Percentiles rank a stretch among this genome's conserved stretches.
Evolutionary conservation across 2,329 filamentous ascomycete genomes (phyloP).

Genomic region (Ceratocystis albifundus): DNA sequence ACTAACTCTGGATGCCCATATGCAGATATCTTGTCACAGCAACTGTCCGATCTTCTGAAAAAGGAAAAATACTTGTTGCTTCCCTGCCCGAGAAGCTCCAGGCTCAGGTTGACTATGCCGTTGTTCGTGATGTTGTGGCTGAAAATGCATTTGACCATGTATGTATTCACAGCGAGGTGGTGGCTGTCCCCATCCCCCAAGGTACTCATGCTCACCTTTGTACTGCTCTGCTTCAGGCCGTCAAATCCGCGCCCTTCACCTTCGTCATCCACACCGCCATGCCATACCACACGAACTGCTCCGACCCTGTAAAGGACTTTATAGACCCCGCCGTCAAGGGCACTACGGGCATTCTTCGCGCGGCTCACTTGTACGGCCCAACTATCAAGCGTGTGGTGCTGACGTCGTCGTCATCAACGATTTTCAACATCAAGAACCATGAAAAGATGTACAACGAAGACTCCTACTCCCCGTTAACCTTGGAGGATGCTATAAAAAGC

Average conservation of each 20-base stretch:
- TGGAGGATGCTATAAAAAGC: slow-evolving; percentile 25
- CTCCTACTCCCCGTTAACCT: slow-evolving; percentile 29
- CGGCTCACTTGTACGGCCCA: slow-evolving; percentile 35
- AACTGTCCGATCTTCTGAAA: slow-evolving; percentile 30
- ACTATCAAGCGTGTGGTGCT: slow-evolving; percentile 53
- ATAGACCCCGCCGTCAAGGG: slow-evolving; percentile 46
- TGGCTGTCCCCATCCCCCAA: slow-evolving; percentile 30
- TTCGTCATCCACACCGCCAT: slow-evolving; percentile 64
- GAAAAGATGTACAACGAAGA: slow-evolving; percentile 26
- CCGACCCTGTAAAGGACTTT: slow-evolving; percentile 38
- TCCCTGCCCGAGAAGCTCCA: slow-evolving; percentile 29
- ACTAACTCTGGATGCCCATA: not conserved
- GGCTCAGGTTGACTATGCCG: slow-evolving; percentile 33
- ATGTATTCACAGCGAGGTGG: slow-evolving; percentile 19
- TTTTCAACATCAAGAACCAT: slow-evolving; percentile 33
- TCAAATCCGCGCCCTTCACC: slow-evolving; percentile 44
- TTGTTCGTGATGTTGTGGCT: slow-evolving; percentile 62
- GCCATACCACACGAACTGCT: slow-evolving; percentile 59
- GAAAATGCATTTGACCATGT: slow-evolving; percentile 56
- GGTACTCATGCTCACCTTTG: not conserved
- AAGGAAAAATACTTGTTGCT: slow-evolving; percentile 35
- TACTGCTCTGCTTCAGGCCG: not conserved
- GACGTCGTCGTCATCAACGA: slow-evolving; percentile 39
- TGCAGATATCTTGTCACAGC: slow-evolving; percentile 17
- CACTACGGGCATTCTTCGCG: slow-evolving; percentile 39